phyloP scores from a whole-genome alignment of 768 basidiomycete genomes.

The Rickenella mellea region DNA sequence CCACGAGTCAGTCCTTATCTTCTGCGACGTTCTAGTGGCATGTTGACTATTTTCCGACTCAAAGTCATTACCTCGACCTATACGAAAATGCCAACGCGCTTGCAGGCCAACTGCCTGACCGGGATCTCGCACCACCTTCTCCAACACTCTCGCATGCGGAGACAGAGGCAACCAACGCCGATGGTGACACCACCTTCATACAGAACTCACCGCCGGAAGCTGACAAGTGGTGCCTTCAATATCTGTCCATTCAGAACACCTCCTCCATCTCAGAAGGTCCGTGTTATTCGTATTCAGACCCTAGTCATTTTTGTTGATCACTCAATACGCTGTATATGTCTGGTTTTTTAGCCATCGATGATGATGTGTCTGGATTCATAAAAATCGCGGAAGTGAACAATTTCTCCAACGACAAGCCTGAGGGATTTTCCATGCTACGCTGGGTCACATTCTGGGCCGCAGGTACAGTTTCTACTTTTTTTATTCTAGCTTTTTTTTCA shows the following conservation, averaged over 20 bases:
- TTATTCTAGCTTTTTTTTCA: no score
- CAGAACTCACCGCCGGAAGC: no score
- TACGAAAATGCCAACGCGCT: no score
- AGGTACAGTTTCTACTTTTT: conserved; percentile 7
- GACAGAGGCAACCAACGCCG: not conserved
- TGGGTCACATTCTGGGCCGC: conserved; percentile 25
- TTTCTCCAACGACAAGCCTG: conserved; percentile 17
- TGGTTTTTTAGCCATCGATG: conserved; percentile 26
- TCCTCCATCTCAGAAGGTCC: conserved; percentile 17
- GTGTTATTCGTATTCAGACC: conserved; percentile 17
- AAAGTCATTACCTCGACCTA: not conserved
- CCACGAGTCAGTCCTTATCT: conserved; percentile 15
- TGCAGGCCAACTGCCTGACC: no score
- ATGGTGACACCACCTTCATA: not conserved
- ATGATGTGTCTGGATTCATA: conserved; percentile 23
- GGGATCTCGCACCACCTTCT: no score
- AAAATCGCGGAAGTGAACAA: conserved; percentile 23
- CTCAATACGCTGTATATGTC: not conserved
- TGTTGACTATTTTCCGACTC: not conserved
- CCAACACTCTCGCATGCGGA: not conserved
- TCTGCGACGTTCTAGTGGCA: no score
- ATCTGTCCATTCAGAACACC: conserved; percentile 12
- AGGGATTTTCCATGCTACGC: conserved; percentile 16
- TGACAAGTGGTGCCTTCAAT: conserved; percentile 19
- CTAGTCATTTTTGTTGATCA: conserved; percentile 1